Evolutionary conservation across 2,329 filamentous ascomycete genomes (phyloP).

Genomic region (Neopestalotiopsis clavispora): DNA sequence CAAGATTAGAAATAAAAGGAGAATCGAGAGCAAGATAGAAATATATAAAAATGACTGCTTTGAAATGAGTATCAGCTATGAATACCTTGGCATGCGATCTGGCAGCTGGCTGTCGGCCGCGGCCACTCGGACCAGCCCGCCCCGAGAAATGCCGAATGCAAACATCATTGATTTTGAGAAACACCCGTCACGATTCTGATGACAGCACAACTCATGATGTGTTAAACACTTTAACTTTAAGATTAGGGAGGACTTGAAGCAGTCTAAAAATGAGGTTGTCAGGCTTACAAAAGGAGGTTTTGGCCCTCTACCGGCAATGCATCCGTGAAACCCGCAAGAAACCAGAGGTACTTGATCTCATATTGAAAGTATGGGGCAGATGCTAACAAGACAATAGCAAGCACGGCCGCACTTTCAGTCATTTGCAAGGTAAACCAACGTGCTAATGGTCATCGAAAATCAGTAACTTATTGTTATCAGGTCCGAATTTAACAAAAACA

Average conservation of each 20-base stretch:
- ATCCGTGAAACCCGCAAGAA: constrained; percentile 83
- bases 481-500: constrained; percentile 76
- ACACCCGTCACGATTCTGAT: neutral
- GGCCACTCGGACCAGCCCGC: neutral
- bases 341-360: constrained; percentile 60
- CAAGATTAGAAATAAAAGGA: too few species aligned
- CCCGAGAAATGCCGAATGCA: constrained; percentile 4
- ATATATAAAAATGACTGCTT: too few species aligned
- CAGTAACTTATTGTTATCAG: constrained; percentile 44
- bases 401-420: constrained; percentile 65
- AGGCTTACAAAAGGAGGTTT: constrained; percentile 87
- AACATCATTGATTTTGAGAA: constrained; percentile 10
- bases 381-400: constrained; percentile 44
- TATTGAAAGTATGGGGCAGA: constrained; percentile 22
- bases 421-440: constrained; percentile 62
- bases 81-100: too few species aligned
- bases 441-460: neutral
- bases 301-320: constrained; percentile 85
- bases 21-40: too few species aligned
- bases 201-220: neutral
- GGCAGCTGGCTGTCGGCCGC: neutral
- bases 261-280: constrained; percentile 62
- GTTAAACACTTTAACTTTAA: neutral
- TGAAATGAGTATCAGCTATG: neutral
- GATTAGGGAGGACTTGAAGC: neutral